A percentile compares a stretch with the other conserved stretches of the same genome.
These are phyloP conservation scores for Onygena corvina DNA, from an alignment of 2,329 filamentous ascomycete genomes.

Conservation along the genomic window DNA sequence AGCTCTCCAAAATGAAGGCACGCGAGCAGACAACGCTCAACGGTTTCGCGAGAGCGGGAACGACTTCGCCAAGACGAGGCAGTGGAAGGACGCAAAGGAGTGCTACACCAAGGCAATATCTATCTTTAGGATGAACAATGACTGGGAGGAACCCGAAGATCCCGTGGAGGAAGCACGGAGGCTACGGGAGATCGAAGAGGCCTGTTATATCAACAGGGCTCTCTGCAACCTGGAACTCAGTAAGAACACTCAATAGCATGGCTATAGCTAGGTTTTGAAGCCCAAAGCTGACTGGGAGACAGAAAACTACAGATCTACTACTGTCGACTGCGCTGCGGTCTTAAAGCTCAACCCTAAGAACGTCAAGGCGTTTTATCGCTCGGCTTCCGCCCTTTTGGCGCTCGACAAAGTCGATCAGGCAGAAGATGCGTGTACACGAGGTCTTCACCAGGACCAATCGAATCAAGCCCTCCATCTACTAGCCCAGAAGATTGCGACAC, in stretches of 20 bases:
- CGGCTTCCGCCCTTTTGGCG: constrained; percentile 61
- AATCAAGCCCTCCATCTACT: constrained; percentile 58
- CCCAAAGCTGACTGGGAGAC: constrained; percentile 16
- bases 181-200: constrained; percentile 57
- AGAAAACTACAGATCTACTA: constrained; percentile 80
- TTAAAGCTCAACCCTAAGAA: constrained; percentile 68
- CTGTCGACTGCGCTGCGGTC: constrained; percentile 67
- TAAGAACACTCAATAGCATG: too few species aligned
- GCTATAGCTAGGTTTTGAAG: constrained; percentile 18
- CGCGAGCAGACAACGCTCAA: constrained; percentile 64
- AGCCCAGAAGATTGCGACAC: constrained; percentile 50
- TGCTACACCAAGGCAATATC: constrained; percentile 82
- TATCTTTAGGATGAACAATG: constrained; percentile 50
- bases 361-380: constrained; percentile 84
- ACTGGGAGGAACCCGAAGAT: constrained; percentile 42
- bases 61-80: constrained; percentile 62
- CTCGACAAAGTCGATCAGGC: constrained; percentile 71
- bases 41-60: constrained; percentile 91
- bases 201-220: constrained; percentile 73
- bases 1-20: constrained; percentile 86
- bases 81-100: constrained; percentile 73
- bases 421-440: constrained; percentile 62
- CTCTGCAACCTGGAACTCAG: constrained; percentile 77
- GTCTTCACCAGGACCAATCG: constrained; percentile 56
- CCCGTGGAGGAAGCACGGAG: constrained; percentile 47